Percentiles rank a stretch among this genome's conserved stretches.
Evolutionary conservation across 2,329 filamentous ascomycete genomes (phyloP).

Genomic region (Corinectria fuckeliana): DNA sequence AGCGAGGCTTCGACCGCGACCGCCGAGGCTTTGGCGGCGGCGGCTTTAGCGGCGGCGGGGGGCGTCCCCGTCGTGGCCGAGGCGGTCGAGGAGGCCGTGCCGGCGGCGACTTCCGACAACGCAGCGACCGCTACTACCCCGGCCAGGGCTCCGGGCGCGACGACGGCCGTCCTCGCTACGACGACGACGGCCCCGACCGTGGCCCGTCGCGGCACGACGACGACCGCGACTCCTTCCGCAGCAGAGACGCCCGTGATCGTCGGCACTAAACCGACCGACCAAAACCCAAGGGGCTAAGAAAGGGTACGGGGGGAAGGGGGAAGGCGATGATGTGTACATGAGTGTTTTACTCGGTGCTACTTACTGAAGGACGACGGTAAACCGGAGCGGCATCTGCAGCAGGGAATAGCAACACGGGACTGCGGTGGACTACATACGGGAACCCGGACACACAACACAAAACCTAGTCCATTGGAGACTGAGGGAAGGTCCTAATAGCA

Average conservation of each 20-base stretch:
- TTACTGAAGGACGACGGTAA: neutral
- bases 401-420: conserved; percentile 3
- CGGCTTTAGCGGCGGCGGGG: conserved; percentile 39
- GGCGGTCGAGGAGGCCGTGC: conserved; percentile 38
- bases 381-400: neutral
- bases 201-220: conserved; percentile 22
- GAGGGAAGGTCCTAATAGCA: neutral
- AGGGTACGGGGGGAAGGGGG: too few relatives aligned
- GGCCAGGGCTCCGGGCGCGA: conserved; percentile 30
- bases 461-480: neutral
- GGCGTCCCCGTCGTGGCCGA: conserved; percentile 33
- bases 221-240: conserved; percentile 14
- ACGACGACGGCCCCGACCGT: conserved; percentile 18
- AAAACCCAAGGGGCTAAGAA: neutral
- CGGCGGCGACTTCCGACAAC: conserved; percentile 35
- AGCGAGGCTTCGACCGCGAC: conserved; percentile 46
- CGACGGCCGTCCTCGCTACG: conserved; percentile 31
- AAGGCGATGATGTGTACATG: neutral
- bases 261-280: conserved; percentile 7
- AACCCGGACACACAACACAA: neutral
- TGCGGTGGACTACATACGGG: neutral
- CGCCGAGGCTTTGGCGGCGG: conserved; percentile 45
- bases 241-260: conserved; percentile 15
- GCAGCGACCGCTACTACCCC: conserved; percentile 45
- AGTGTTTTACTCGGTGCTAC: neutral